phyloP scores from a whole-genome alignment of 176 grass and related monocot species.

The Oryza meyeriana region DNA sequence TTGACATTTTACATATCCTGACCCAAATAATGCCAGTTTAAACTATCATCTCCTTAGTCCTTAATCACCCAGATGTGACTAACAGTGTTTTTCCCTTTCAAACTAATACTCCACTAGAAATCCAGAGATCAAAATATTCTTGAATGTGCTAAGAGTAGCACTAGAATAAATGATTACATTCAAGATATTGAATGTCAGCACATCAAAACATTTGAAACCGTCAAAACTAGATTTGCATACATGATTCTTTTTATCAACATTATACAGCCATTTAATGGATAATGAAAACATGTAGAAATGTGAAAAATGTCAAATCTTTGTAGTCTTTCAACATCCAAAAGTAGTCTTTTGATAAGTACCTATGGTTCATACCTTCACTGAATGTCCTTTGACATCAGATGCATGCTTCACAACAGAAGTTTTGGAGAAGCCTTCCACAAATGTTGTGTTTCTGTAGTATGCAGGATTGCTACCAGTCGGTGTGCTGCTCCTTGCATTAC shows the following conservation, averaged over 20 bases:
- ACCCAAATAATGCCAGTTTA: not conserved
- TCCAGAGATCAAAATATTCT: not conserved
- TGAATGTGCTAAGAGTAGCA: conserved; percentile 6
- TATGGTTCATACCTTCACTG: conserved; percentile 63
- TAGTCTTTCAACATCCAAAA: not conserved
- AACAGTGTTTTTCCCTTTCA: not conserved
- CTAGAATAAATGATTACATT: conserved; percentile 13
- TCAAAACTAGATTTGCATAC: conserved; percentile 6
- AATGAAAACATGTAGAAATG: not conserved
- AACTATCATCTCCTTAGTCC: not conserved
- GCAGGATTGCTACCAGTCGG: conserved; percentile 49
- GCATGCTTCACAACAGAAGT: conserved; percentile 88
- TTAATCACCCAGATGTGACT: not conserved
- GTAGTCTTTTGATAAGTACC: not conserved
- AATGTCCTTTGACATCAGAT: conserved; percentile 84
- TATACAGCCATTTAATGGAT: not conserved
- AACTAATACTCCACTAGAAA: not conserved
- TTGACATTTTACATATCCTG: not conserved
- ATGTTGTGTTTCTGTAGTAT: conserved; percentile 71
- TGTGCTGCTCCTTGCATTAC: conserved; percentile 51
- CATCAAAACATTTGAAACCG: not conserved
- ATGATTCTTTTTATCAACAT: not conserved
- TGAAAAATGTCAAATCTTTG: not conserved
- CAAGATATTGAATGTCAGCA: not conserved
- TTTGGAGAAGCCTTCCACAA: conserved; percentile 97